phyloP scores from a whole-genome alignment of 1,139 yeast genomes.

The Candida pseudoviswanathii region DNA sequence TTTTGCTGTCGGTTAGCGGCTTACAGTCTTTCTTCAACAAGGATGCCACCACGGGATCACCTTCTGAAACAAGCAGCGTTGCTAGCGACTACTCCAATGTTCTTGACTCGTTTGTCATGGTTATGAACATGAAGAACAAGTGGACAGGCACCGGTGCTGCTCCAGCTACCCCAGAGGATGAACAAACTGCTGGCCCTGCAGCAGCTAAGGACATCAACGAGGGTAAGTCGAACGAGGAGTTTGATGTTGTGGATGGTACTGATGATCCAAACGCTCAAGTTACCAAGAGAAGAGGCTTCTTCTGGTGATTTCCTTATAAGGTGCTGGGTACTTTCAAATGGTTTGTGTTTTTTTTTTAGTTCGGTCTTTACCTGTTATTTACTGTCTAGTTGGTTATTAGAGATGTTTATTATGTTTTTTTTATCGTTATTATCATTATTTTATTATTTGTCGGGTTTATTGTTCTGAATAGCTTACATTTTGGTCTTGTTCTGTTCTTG shows the following conservation, averaged over 20 bases:
- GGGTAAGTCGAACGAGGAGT: conserved; percentile 26
- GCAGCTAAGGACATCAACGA: not conserved
- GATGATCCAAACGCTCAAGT: conserved; percentile 7
- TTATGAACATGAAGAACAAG: conserved; percentile 18
- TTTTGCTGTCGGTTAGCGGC: conserved; percentile 3
- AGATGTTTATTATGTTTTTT: conserved; percentile 1
- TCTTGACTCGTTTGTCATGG: conserved; percentile 20
- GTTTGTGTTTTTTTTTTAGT: not conserved
- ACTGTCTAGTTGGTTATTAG: not conserved
- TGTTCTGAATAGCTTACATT: conserved; percentile 2
- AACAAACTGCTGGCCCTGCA: not conserved
- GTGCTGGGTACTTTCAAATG: too few relatives aligned
- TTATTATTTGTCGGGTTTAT: not conserved
- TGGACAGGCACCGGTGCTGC: conserved; percentile 10
- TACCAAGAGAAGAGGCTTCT: conserved; percentile 19
- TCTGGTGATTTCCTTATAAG: conserved; percentile 12
- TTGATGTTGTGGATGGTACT: conserved; percentile 47
- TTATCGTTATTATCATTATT: not conserved
- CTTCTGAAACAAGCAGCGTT: conserved; percentile 5
- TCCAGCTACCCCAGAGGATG: not conserved
- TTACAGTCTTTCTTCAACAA: conserved; percentile 5
- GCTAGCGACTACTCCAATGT: conserved; percentile 7
- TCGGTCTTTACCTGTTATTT: conserved; percentile 3
- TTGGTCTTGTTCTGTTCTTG: not conserved
- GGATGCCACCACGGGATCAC: not conserved